A percentile compares a stretch with the other conserved stretches of the same genome.
Evolutionary conservation across 805 yeast species (phyloP).

Genomic region (Candida maris): DNA sequence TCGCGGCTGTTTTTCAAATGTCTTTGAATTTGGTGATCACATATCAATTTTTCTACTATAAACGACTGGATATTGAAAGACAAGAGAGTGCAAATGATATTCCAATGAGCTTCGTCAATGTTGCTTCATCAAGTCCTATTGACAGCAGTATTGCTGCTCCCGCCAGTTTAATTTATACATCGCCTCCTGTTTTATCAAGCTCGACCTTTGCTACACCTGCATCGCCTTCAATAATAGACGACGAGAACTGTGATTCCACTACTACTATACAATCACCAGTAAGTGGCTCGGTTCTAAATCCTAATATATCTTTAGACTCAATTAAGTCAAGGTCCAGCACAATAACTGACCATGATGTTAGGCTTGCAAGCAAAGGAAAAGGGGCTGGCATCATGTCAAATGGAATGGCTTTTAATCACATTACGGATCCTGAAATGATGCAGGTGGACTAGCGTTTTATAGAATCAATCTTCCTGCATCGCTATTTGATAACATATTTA

Average conservation of each 20-base stretch:
- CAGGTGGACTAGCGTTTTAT: no score
- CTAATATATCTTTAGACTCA: conserved; percentile 9
- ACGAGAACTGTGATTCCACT: conserved; percentile 1
- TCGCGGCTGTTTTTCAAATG: conserved; percentile 79
- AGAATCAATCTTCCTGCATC: no score
- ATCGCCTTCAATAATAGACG: conserved; percentile 5
- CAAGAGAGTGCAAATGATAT: conserved; percentile 3
- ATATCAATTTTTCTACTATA: conserved; percentile 66
- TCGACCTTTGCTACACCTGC: conserved; percentile 6
- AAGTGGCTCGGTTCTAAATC: conserved; percentile 10
- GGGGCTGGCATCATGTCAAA: no score
- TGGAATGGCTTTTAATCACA: no score
- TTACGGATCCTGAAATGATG: no score
- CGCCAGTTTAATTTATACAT: neutral
- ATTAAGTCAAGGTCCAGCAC: conserved; percentile 23
- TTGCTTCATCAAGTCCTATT: conserved; percentile 1
- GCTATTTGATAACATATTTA: no score
- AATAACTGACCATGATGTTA: conserved; percentile 17
- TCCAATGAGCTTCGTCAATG: conserved; percentile 5
- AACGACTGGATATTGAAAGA: conserved; percentile 23
- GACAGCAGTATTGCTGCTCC: neutral
- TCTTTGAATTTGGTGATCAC: conserved; percentile 68
- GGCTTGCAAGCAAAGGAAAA: no score
- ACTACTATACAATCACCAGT: conserved; percentile 12
- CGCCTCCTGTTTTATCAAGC: conserved; percentile 1